Evolutionary conservation across 495 filamentous ascomycete genomes (phyloP).

Genomic region (Collariella sp.): DNA sequence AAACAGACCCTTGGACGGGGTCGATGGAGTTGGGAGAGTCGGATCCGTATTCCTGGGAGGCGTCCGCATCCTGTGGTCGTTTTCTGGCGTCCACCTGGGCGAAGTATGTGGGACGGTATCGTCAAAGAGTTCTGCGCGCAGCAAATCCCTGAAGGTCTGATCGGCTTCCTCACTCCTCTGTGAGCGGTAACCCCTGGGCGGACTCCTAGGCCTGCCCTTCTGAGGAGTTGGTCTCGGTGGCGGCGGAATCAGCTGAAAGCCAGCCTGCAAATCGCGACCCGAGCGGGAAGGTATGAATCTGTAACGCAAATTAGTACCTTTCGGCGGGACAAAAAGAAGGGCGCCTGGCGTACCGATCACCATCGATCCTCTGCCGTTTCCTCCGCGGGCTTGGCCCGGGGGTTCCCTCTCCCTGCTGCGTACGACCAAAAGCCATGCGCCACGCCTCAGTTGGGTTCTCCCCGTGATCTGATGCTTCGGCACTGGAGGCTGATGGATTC

Average conservation of each 20-base stretch:
- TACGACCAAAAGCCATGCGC: constrained; percentile 25
- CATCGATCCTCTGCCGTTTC: constrained; percentile 80
- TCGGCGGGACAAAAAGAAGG: background rate
- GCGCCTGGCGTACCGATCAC: constrained; percentile 52
- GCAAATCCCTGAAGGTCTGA: constrained; percentile 75
- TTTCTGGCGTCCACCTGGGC: constrained; percentile 54
- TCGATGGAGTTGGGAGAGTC: constrained; percentile 62
- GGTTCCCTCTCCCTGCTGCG: constrained; percentile 52
- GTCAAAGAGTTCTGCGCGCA: constrained; percentile 87
- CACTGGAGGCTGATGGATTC: too few species aligned
- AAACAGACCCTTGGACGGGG: constrained; percentile 95
- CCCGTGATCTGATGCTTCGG: background rate
- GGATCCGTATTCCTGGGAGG: constrained; percentile 60
- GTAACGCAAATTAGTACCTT: constrained; percentile 19
- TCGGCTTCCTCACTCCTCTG: constrained; percentile 95
- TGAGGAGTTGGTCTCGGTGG: constrained; percentile 51
- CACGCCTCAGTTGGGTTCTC: constrained; percentile 10
- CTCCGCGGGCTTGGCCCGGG: constrained; percentile 71
- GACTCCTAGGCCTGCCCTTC: constrained; percentile 4
- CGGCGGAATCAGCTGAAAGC: constrained; percentile 81
- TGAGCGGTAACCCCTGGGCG: constrained; percentile 68
- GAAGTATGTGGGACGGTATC: constrained; percentile 75
- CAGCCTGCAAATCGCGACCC: constrained; percentile 85
- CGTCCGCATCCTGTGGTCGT: constrained; percentile 49
- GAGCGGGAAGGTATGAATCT: constrained; percentile 95